phyloP scores from a whole-genome alignment of 257 asterid genomes.

The Prunella vulgaris region DNA sequence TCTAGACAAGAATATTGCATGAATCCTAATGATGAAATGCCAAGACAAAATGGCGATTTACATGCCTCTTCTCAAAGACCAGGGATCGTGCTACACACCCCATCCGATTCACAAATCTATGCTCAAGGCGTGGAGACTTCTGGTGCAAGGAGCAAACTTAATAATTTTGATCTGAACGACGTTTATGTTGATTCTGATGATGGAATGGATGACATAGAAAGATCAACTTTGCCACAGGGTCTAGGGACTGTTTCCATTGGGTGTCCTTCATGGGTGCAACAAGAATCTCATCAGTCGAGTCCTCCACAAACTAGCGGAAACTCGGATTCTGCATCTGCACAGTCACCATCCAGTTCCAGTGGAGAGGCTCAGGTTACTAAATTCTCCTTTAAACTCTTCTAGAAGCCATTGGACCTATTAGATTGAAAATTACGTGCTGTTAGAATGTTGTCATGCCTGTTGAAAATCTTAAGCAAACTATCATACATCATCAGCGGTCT shows the following conservation, averaged over 20 bases:
- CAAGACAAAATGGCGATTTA: slow-evolving; percentile 26
- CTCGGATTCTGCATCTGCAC: slow-evolving; percentile 80
- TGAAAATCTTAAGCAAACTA: slow-evolving; percentile 6
- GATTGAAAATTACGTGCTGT: not conserved
- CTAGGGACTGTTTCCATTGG: slow-evolving; percentile 41
- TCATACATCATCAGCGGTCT: not conserved
- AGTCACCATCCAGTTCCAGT: slow-evolving; percentile 75
- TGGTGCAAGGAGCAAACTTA: slow-evolving; percentile 56
- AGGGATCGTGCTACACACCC: slow-evolving; percentile 30
- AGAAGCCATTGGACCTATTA: not conserved
- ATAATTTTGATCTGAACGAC: slow-evolving; percentile 69
- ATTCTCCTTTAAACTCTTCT: slow-evolving; percentile 10
- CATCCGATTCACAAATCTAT: slow-evolving; percentile 40
- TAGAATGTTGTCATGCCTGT: not conserved
- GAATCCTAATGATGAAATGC: slow-evolving; percentile 34
- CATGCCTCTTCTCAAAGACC: slow-evolving; percentile 46
- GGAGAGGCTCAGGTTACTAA: slow-evolving; percentile 71
- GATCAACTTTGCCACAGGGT: slow-evolving; percentile 41
- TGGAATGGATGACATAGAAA: slow-evolving; percentile 53
- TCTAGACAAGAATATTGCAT: slow-evolving; percentile 35
- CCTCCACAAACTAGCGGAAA: slow-evolving; percentile 80
- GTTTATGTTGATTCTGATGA: slow-evolving; percentile 70
- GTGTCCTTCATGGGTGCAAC: slow-evolving; percentile 66
- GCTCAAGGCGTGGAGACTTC: slow-evolving; percentile 40
- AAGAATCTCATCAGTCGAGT: slow-evolving; percentile 66